Evolutionary conservation across 208 protist genomes (phyloP).

Genomic region (Porcisia deanei): DNA sequence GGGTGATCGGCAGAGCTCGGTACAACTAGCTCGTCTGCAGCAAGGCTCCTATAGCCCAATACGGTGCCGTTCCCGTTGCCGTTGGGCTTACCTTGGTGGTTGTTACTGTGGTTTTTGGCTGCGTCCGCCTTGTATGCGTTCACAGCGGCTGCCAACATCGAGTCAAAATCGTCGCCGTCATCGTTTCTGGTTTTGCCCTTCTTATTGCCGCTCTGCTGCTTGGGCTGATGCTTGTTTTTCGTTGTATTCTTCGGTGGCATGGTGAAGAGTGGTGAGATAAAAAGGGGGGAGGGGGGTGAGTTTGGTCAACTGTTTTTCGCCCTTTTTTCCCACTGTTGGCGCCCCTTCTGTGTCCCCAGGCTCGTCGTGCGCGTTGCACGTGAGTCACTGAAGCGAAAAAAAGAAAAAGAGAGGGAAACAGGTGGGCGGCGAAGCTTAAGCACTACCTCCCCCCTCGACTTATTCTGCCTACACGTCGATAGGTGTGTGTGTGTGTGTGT

Average conservation of each 20-base stretch:
- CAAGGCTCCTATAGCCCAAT: conserved; percentile 30
- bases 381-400: too few species aligned
- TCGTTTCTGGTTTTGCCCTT: conserved; percentile 49
- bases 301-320: not conserved
- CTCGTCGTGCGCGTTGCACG: too few species aligned
- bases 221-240: conserved; percentile 22
- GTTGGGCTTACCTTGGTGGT: conserved; percentile 26
- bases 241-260: conserved; percentile 50
- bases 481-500: too few species aligned
- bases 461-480: too few species aligned
- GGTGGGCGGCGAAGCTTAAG: too few species aligned
- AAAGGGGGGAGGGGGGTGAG: too few species aligned
- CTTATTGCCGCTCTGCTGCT: conserved; percentile 25
- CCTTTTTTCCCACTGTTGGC: not conserved
- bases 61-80: conserved; percentile 1
- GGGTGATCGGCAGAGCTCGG: conserved; percentile 71
- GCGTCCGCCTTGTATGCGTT: conserved; percentile 51
- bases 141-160: conserved; percentile 65
- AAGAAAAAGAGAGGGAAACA: too few species aligned
- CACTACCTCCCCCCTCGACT: too few species aligned
- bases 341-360: not conserved
- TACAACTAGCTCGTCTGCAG: conserved; percentile 42
- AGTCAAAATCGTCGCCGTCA: conserved; percentile 78
- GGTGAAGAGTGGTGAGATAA: not conserved
- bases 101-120: conserved; percentile 44